Evolutionary conservation across 2,329 filamentous ascomycete species (phyloP).

Genomic region (Pseudogymnoascus sp.): DNA sequence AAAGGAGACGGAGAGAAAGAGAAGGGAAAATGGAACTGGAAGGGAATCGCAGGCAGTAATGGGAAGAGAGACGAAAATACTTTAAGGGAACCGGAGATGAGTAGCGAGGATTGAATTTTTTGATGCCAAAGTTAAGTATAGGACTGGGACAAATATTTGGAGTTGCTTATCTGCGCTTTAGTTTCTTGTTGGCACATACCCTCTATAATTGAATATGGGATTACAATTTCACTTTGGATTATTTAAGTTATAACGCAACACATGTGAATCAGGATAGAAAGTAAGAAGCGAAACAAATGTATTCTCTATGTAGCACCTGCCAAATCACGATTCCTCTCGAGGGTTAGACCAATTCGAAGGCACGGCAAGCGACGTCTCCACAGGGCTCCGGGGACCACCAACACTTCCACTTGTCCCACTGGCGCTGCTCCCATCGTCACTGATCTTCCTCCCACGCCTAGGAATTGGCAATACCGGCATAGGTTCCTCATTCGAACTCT

Average conservation of each 20-base stretch:
- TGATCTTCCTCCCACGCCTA: conserved; percentile 28
- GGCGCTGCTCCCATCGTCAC: conserved; percentile 31
- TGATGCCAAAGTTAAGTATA: not conserved
- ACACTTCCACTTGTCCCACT: conserved; percentile 33
- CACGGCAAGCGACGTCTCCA: not conserved
- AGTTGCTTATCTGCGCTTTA: not conserved
- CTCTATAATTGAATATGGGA: not conserved
- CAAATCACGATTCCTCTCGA: not conserved
- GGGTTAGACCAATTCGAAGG: conserved; percentile 3
- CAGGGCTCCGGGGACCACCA: conserved; percentile 46
- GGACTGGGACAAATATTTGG: not conserved
- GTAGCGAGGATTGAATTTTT: not conserved
- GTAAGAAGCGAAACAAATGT: not conserved
- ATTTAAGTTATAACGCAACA: not conserved
- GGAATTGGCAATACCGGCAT: conserved; percentile 17
- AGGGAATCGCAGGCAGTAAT: not conserved
- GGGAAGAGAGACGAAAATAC: not conserved
- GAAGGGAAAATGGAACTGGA: not conserved
- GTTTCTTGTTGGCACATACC: not conserved
- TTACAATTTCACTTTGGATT: not conserved
- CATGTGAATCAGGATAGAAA: not conserved
- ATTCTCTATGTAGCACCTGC: not conserved
- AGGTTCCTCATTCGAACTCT: conserved; percentile 47
- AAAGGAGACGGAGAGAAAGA: not conserved
- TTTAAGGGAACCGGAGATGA: not conserved